Base-by-base conservation (phyloP, 352 stramenopile genomes). In the Phytopythium delawarense region DNA sequence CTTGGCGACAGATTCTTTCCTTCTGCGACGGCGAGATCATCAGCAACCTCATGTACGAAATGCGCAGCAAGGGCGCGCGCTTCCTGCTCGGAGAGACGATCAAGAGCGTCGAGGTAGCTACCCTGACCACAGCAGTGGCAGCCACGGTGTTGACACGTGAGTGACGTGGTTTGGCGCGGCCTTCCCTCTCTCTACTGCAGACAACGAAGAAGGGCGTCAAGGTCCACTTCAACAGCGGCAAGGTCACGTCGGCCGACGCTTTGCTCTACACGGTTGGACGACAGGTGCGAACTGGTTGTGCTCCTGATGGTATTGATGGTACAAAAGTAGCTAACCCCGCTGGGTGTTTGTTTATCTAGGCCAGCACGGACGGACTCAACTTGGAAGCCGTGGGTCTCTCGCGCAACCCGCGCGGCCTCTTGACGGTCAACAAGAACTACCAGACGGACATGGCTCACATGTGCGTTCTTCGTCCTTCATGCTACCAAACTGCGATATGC, bases 21-120 rank as follows among this genome's bases (percentile, higher is more conserved):
- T 96, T 96, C 62, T 91, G 80, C 46, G 88, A 96, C 71, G 59
- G 76, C 30, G 88, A 96, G 63, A 91, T 96, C 68, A 87, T 94
- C 55, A 88, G 84, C 50, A 88, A 84, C 59, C 84, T 97, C 57
- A 90, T 78, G 70, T 92, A 96, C 69, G 86, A 93, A 62, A 97
- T 97, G 89, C 82, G 89, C 23, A 89, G 78, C 68, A 95, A 94
- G 42, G 89, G 89, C 25, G 85, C 86, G 21, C 87, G 89, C 15
- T 97, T 97, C 58, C 60, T 96, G 40, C 68, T 96, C 0, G 82
- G 82, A 32, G 88, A 96, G 62, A 91, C 74, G 12, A 80, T 94
- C 56, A 74, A 90, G 60, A 79, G 74, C 54, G 78, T 92, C 2
- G 82, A 91, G 67, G 80, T 88, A 59, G 28, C 28, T 32, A 32